Base-by-base conservation (phyloP, 352 stramenopile species). In the Stramenopiles sp. region DNA sequence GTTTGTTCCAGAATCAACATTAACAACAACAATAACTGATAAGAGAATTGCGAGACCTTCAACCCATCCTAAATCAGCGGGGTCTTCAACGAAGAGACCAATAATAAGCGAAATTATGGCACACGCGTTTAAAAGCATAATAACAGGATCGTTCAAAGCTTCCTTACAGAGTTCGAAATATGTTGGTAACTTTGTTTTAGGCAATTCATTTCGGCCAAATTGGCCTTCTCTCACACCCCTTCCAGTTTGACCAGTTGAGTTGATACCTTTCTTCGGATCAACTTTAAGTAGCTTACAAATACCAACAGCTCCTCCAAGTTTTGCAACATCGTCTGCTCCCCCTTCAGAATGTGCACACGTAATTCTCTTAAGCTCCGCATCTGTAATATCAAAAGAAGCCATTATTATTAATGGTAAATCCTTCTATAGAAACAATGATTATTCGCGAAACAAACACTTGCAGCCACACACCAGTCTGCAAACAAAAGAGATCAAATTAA, bases 1-100 rank as follows among this genome's bases (percentile, higher is more conserved):
- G 47, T 87, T 68, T 43, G 78, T 80, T 20, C 61, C 43, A 22
- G 67, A 68, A 19, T 67, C 74, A 4, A 87, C 65, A 10, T 63
- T 53, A 2, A 65, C 67, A 2, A 84, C 69, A 7, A 87, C 55
- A 4, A 80, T 37, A 28, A 86, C 62, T 19, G 70, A 64, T 7
- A 77, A 44, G 6, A 81, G 53, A 48, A 87, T 87, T 46, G 65
- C 73, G 20, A 60, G 53, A 43, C 68, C 68, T 47, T 86, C 66
- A 8, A 83, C 67, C 68, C 67, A 84, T 23, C 57, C 61, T 19
- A 47, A 19, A 24, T 36, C 37, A 3, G 43, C 32, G 7, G 29
- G 20, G 10, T 20, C 10, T 10, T 37, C 34, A 2, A 40, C 32
- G 8, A 19, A 7, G 32, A 23, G 32, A 8, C 32, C 17, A 8